Evolutionary conservation across 2,329 filamentous ascomycete genomes (phyloP), one percentile per base, ranked within the genome.

Genomic region (Fusarium nygamai): DNA sequence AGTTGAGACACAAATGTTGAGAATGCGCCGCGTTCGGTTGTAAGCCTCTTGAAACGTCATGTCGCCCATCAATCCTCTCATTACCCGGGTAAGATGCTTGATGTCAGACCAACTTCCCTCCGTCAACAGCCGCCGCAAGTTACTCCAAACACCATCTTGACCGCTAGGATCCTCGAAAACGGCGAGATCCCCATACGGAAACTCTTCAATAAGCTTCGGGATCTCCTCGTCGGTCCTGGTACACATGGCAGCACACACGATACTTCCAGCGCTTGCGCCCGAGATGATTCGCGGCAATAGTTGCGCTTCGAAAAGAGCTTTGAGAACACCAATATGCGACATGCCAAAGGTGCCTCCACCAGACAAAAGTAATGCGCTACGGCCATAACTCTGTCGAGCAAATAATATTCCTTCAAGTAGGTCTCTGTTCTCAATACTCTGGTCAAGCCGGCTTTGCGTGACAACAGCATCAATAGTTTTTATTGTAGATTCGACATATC

Each of bases 31-130:
- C 0, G 95, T 98, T n/a, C 95, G 92, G 80, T 98, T 97, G 84
- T 98, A 98, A 2, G 95, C 94, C 83, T 98, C 96, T 79, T 96
- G 94, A 76, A 98, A 98, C 0, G 96, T 98, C 78, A 98, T 92
- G 77, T 98, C 94, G 43, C 95, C 95, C 13, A 98, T 87, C 78
- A 96, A 85, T 38, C 87, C 87, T 62, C 90, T 90, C 94, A 98
- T 96, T 11, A 97, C 94, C 53, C 92, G 88, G 5, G 90, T 92
- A 56, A 98, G 85, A 81, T 98, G 91, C 31, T 89, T 89, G 77
- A 97, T 97, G 79, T 98, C 94, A 71, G 95, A 94, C 85, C 96
- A 92, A 51, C 92, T 92, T 2, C 94, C 94, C 76, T 93, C 89
- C n/a, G 94, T 97, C 39, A 97, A 83, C 57, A 97, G 86, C 36